A percentile compares a stretch with the other conserved stretches of the same genome.
Conservation (phyloP, 768 basidiomycete species). For the Phylloporus sp. region DNA sequence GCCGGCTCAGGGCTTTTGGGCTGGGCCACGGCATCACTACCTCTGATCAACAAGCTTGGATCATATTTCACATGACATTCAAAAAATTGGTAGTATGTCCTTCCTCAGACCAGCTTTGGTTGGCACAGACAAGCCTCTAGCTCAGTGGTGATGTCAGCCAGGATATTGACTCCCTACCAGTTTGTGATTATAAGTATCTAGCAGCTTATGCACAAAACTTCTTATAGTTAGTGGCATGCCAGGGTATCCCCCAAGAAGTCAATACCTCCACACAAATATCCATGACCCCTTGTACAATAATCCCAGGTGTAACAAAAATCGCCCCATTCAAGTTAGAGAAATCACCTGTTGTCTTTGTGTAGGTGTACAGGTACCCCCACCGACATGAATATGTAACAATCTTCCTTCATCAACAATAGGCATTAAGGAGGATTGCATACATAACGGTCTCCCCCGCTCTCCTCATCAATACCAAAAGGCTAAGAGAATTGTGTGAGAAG, state of each 20-base stretch:
- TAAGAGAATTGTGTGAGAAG: slow-evolving; percentile 29
- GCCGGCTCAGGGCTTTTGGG: no score
- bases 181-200: background rate
- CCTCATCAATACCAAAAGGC: slow-evolving; percentile 45
- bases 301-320: slow-evolving; percentile 29
- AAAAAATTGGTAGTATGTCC: slow-evolving; percentile 30
- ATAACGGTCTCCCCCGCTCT: slow-evolving; percentile 33
- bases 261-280: slow-evolving; percentile 40
- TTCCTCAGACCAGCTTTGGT: slow-evolving; percentile 27
- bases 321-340: slow-evolving; percentile 28
- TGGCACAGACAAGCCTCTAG: slow-evolving; percentile 43
- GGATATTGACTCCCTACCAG: slow-evolving; percentile 43
- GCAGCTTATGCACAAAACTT: background rate
- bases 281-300: slow-evolving; percentile 43
- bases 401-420: slow-evolving; percentile 55
- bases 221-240: slow-evolving; percentile 50
- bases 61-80: slow-evolving; percentile 42
- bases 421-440: slow-evolving; percentile 24
- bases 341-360: slow-evolving; percentile 20
- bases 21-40: no score
- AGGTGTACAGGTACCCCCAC: background rate
- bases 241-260: slow-evolving; percentile 53
- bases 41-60: no score
- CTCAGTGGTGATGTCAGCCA: slow-evolving; percentile 42
- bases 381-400: slow-evolving; percentile 5